A percentile compares a stretch with the other conserved stretches of the same genome.
These are phyloP conservation scores for Monosporascus sp. DNA, from an alignment of 2,329 filamentous ascomycete genomes.

Conservation along the genomic window DNA sequence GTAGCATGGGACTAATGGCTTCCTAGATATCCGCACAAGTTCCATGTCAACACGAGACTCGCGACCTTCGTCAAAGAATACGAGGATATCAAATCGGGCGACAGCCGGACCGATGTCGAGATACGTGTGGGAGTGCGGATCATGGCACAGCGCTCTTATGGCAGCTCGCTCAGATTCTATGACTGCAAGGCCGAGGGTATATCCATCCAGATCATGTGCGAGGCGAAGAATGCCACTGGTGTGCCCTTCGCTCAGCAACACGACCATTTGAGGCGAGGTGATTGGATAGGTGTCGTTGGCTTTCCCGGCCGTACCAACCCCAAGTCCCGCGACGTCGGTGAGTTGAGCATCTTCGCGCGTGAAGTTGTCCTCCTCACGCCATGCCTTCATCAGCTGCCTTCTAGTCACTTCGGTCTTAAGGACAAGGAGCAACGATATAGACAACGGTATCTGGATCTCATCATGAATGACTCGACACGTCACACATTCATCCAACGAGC, in stretches of 20 bases:
- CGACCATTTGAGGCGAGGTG: constrained; percentile 80
- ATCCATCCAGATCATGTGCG: constrained; percentile 89
- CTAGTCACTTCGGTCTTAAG: constrained; percentile 91
- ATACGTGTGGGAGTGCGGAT: constrained; percentile 49
- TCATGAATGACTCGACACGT: constrained; percentile 88
- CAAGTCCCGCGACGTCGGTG: constrained; percentile 84
- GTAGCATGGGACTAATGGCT: constrained; percentile 30
- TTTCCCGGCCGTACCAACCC: constrained; percentile 82
- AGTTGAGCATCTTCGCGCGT: constrained; percentile 88
- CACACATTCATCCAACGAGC: constrained; percentile 80
- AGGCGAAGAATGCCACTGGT: constrained; percentile 67
- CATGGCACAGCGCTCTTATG: no score
- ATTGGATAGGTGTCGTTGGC: constrained; percentile 84
- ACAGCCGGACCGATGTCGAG: constrained; percentile 73
- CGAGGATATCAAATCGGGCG: constrained; percentile 79
- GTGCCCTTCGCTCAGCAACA: constrained; percentile 81
- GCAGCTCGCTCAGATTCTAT: no score
- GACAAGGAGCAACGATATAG: constrained; percentile 91
- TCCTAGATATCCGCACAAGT: constrained; percentile 76
- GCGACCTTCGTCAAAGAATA: constrained; percentile 73
- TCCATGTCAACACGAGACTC: constrained; percentile 76
- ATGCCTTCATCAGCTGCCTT: constrained; percentile 84
- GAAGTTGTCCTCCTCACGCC: constrained; percentile 83
- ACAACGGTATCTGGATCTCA: constrained; percentile 89
- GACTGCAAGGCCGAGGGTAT: constrained; percentile 53